Percentiles rank a stretch among this genome's conserved stretches.
Evolutionary conservation across 495 filamentous ascomycete species (phyloP).

Genomic region (Cryomyces minteri): DNA sequence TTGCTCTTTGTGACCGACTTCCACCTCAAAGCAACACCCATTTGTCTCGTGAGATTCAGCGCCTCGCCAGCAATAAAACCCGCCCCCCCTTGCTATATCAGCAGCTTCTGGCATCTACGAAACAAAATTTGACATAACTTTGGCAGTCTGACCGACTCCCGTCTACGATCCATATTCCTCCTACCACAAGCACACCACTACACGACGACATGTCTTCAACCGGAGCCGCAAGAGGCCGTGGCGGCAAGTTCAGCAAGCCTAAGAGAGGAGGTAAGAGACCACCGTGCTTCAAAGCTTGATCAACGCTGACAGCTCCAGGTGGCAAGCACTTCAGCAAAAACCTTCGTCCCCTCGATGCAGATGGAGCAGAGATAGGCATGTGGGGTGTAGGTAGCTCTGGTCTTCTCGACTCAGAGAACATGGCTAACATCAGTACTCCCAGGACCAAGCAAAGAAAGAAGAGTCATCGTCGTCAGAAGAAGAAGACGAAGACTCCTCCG

Average conservation of each 20-base stretch:
- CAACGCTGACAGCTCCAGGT: constrained; percentile 30
- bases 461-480: constrained; percentile 18
- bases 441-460: constrained; percentile 28
- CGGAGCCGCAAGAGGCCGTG: constrained; percentile 46
- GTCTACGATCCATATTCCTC: neutral
- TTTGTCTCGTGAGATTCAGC: neutral
- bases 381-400: constrained; percentile 39
- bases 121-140: neutral
- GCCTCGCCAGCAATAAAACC: neutral
- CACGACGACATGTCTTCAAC: constrained; percentile 37
- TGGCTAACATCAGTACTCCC: neutral
- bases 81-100: no score
- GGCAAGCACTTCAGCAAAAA: constrained; percentile 90
- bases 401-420: neutral
- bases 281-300: neutral
- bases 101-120: no score
- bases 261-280: constrained; percentile 61
- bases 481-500: constrained; percentile 25
- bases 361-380: constrained; percentile 60
- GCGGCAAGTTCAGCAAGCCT: constrained; percentile 87
- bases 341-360: constrained; percentile 66
- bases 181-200: neutral
- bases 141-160: constrained; percentile 1
- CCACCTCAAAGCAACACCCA: neutral
- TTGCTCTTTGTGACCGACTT: neutral